Percentiles rank a stretch among this genome's conserved stretches.
Conservation (phyloP, 805 yeast species). For the Pichia sporocuriosa region DNA sequence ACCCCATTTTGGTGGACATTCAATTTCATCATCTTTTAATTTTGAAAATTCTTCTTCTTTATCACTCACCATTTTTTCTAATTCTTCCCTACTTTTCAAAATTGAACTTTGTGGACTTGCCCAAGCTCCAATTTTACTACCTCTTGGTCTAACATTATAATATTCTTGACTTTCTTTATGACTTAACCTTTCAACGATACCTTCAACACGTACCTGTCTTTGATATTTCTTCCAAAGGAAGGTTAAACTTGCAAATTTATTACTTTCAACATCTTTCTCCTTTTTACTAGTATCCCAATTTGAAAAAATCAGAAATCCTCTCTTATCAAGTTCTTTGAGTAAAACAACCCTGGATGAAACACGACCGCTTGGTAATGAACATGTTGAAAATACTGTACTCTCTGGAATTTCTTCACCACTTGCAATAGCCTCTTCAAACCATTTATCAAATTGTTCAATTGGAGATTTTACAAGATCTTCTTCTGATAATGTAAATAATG, state of each 20-base stretch:
- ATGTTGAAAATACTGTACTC: slow-evolving; percentile 81
- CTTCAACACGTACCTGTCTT: slow-evolving; percentile 92
- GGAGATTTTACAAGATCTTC: slow-evolving; percentile 53
- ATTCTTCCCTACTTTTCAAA: slow-evolving; percentile 51
- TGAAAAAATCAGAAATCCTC: slow-evolving; percentile 82
- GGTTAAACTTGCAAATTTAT: slow-evolving; percentile 74
- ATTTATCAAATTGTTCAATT: slow-evolving; percentile 65
- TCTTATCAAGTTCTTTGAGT: slow-evolving; percentile 80
- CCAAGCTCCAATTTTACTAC: slow-evolving; percentile 95
- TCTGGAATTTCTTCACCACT: slow-evolving; percentile 65
- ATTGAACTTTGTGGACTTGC: slow-evolving; percentile 80
- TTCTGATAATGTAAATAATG: slow-evolving; percentile 53
- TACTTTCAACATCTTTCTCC: slow-evolving; percentile 58
- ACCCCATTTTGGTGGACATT: slow-evolving; percentile 95
- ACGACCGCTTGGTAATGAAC: slow-evolving; percentile 82
- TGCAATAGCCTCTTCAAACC: slow-evolving; percentile 76
- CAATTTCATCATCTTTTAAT: slow-evolving; percentile 51
- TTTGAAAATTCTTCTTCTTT: slow-evolving; percentile 54
- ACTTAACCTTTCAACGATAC: slow-evolving; percentile 64
- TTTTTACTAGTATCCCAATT: slow-evolving; percentile 90
- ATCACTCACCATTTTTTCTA: slow-evolving; percentile 45
- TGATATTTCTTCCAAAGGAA: slow-evolving; percentile 91
- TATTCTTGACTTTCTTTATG: slow-evolving; percentile 71
- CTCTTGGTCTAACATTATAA: slow-evolving; percentile 84
- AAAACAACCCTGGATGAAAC: slow-evolving; percentile 80